Conservation (phyloP, 1,139 yeast species). For the Sugiyamaella grinbergsii region DNA sequence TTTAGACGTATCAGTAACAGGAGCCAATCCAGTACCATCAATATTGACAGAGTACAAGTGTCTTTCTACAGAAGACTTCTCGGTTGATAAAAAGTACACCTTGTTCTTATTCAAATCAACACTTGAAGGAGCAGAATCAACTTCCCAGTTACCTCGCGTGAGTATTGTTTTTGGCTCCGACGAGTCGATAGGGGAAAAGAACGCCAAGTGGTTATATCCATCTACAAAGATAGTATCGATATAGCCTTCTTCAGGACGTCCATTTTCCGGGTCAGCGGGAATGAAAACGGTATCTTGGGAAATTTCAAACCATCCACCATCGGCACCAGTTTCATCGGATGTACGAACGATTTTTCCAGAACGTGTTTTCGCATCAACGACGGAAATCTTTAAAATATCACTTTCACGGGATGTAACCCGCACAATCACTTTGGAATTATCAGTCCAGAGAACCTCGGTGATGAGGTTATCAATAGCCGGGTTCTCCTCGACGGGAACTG, state of each 20-base stretch:
- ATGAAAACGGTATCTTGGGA: constrained; percentile 69
- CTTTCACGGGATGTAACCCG: constrained; percentile 76
- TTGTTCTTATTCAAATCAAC: constrained; percentile 55
- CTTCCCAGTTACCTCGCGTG: constrained; percentile 72
- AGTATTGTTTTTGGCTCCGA: constrained; percentile 51
- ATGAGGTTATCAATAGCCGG: constrained; percentile 52
- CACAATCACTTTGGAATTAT: constrained; percentile 54
- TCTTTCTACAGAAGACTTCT: constrained; percentile 56
- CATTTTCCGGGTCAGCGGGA: constrained; percentile 55
- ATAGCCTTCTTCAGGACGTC: constrained; percentile 56
- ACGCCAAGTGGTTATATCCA: constrained; percentile 68
- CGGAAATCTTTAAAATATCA: constrained; percentile 56
- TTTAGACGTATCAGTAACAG: constrained; percentile 55
- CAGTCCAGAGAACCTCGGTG: constrained; percentile 76
- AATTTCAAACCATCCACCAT: constrained; percentile 74
- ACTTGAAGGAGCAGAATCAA: constrained; percentile 57
- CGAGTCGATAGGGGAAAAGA: constrained; percentile 55
- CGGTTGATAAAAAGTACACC: constrained; percentile 67
- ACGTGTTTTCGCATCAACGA: constrained; percentile 50
- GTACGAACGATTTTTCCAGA: constrained; percentile 48
- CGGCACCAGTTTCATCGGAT: constrained; percentile 51
- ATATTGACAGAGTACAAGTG: constrained; percentile 56
- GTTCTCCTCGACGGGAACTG: constrained; percentile 35
- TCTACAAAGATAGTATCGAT: constrained; percentile 71
- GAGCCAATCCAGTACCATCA: constrained; percentile 48